Conservation (phyloP, 345 rosid species). For the Aegle marmelos region DNA sequence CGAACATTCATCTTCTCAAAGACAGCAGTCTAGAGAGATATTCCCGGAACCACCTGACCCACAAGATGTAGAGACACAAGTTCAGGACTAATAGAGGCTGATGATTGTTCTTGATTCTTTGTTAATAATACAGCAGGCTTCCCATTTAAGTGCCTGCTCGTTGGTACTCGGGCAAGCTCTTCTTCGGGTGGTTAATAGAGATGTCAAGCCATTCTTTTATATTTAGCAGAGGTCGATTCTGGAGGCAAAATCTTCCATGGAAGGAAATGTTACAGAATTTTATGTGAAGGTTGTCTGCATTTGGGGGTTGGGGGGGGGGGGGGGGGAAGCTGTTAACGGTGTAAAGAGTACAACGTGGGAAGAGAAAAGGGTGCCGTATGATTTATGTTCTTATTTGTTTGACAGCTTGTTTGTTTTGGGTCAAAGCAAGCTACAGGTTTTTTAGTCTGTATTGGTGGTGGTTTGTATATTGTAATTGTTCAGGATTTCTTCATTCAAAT, state of each 20-base stretch:
- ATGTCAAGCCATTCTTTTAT: constrained; percentile 4
- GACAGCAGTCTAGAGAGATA: constrained; percentile 81
- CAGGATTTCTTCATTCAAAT: constrained; percentile 21
- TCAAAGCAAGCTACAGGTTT: constrained; percentile 26
- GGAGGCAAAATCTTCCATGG: constrained; percentile 2
- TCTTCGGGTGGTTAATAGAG: constrained; percentile 10
- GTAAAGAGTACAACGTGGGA: neutral
- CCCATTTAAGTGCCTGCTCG: constrained; percentile 36
- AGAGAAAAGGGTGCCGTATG: constrained; percentile 6
- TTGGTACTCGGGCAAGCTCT: constrained; percentile 6
- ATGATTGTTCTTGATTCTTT: constrained; percentile 56
- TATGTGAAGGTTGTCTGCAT: constrained; percentile 10
- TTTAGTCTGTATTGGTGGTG: constrained; percentile 22
- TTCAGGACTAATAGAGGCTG: constrained; percentile 34
- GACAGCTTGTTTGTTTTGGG: constrained; percentile 20
- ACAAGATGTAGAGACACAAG: constrained; percentile 54
- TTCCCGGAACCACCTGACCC: constrained; percentile 68
- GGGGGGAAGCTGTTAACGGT: constrained; percentile 1
- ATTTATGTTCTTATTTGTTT: constrained; percentile 12
- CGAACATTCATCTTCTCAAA: constrained; percentile 73
- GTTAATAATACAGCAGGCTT: constrained; percentile 50
- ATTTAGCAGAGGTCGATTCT: neutral
- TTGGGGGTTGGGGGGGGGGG: too few species aligned
- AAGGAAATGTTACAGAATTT: neutral
- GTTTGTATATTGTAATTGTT: constrained; percentile 37